Evolutionary conservation across 208 protist species (phyloP).

Genomic region (Wallacemonas sp.): DNA sequence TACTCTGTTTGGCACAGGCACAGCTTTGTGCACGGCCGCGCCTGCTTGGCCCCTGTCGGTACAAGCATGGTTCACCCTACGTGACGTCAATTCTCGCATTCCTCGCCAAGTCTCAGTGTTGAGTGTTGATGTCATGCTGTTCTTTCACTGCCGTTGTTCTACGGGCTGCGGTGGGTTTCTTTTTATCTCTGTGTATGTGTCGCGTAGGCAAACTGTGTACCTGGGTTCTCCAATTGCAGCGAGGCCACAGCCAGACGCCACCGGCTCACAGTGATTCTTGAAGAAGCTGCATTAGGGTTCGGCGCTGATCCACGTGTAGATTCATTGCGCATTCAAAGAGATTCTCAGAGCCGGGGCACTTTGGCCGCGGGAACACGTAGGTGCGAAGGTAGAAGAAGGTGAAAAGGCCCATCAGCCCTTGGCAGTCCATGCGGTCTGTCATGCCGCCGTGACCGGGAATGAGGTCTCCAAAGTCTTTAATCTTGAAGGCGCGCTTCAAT

Average conservation of each 20-base stretch:
- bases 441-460: conserved; percentile 99
- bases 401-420: conserved; percentile 96
- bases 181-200: background rate
- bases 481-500: conserved; percentile 97
- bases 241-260: too few species aligned
- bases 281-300: conserved; percentile 42
- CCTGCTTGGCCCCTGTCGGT: too few species aligned
- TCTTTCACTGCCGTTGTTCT: background rate
- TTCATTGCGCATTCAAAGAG: conserved; percentile 55
- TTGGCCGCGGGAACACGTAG: conserved; percentile 62
- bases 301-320: conserved; percentile 35
- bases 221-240: too few species aligned
- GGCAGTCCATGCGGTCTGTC: conserved; percentile 98
- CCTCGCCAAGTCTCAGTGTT: too few species aligned
- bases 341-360: conserved; percentile 44
- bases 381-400: conserved; percentile 85
- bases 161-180: background rate
- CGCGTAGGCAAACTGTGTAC: background rate
- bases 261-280: conserved; percentile 39
- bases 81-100: too few species aligned
- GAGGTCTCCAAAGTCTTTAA: conserved; percentile 98
- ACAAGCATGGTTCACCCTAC: too few species aligned
- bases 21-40: too few species aligned
- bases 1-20: too few species aligned
- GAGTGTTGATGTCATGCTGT: background rate